Base-by-base conservation (phyloP, 1,284 basidiomycete species). In the Lignosus rhinocerotis region DNA sequence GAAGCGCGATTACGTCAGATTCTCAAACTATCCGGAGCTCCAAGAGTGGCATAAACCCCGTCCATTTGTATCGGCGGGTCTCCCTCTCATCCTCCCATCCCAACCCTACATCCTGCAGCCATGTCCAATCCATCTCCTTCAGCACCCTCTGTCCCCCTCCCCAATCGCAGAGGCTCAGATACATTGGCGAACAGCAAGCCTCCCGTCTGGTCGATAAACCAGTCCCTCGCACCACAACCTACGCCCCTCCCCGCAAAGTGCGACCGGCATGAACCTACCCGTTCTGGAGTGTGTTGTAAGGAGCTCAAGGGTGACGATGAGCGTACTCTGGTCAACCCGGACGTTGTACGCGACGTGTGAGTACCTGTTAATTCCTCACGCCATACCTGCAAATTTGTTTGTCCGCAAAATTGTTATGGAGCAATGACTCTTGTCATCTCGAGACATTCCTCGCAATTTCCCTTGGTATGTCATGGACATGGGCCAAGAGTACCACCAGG, bases 321-420 rank as follows among this genome's bases (percentile, higher is more conserved):
- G 62, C 81, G 92, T 17, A 86, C 82, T 0, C 79, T 95, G 39
- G 79, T 96, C 55, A 85, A 95, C 70, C 93, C 94, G 1, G 93
- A 95, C 66, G 76, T 94, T 53, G 82, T 96, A 19, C 85, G 92
- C 16, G 93, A 95, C 68, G 83, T 90, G 90, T 91, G 69, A 70
- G 87, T 78, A 46, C 56, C 34, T 54, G 48, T 41, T 34, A 47
- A 25, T 30, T 6, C 17, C 9, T 30, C 6, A 14, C 42, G 10
- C 36, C 34, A 39, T 9, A 10, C 12, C 38, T 39, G 30, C 36
- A 33, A 17, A 36, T 12, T 19, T 30, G 12, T 6, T n/a, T 39
- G 36, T 39, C 36, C 36, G 1, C 3, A 6, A 39, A 10, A n/a
- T n/a, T 12, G 11, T n/a, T 39, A 39, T 39, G 36, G 36, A 39